Evolutionary conservation across 2,329 filamentous ascomycete species (phyloP).

Genomic region (Xylariaceae sp.): DNA sequence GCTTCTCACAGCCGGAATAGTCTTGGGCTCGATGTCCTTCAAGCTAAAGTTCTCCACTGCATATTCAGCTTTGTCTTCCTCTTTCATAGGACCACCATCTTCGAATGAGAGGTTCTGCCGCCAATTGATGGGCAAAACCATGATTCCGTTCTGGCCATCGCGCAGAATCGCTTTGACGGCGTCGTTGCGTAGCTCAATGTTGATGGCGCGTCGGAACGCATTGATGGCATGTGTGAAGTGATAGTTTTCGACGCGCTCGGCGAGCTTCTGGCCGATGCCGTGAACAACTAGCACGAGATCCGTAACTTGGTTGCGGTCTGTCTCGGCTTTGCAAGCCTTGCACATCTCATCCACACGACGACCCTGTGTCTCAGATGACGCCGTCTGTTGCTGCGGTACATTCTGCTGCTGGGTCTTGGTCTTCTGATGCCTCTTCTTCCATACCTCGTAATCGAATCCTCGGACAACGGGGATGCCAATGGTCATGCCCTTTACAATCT

Average conservation of each 20-base stretch:
- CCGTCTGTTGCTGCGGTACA: slow-evolving; percentile 22
- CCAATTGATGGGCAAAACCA: slow-evolving; percentile 95
- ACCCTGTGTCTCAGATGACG: slow-evolving; percentile 27
- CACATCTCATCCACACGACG: slow-evolving; percentile 36
- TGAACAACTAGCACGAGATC: slow-evolving; percentile 91
- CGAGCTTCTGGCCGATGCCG: slow-evolving; percentile 94
- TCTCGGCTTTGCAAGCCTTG: slow-evolving; percentile 61
- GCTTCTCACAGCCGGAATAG: slow-evolving; percentile 86
- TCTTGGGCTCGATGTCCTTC: slow-evolving; percentile 87
- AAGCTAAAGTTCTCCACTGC: slow-evolving; percentile 61
- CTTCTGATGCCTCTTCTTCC: slow-evolving; percentile 68
- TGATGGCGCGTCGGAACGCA: slow-evolving; percentile 79
- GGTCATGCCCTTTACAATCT: slow-evolving; percentile 78
- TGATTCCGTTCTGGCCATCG: slow-evolving; percentile 79
- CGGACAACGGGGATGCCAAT: slow-evolving; percentile 86
- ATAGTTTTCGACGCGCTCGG: slow-evolving; percentile 90
- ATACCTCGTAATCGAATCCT: slow-evolving; percentile 76
- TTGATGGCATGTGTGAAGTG: slow-evolving; percentile 98
- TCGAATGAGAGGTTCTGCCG: slow-evolving; percentile 84
- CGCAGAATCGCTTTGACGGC: slow-evolving; percentile 74
- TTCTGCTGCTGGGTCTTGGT: slow-evolving; percentile 34
- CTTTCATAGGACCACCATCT: slow-evolving; percentile 64
- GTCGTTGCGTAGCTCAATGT: slow-evolving; percentile 74
- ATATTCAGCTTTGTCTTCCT: slow-evolving; percentile 52
- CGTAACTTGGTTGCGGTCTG: slow-evolving; percentile 67